Base-by-base conservation (phyloP, 495 filamentous ascomycete species). In the Neurospora sp. region DNA sequence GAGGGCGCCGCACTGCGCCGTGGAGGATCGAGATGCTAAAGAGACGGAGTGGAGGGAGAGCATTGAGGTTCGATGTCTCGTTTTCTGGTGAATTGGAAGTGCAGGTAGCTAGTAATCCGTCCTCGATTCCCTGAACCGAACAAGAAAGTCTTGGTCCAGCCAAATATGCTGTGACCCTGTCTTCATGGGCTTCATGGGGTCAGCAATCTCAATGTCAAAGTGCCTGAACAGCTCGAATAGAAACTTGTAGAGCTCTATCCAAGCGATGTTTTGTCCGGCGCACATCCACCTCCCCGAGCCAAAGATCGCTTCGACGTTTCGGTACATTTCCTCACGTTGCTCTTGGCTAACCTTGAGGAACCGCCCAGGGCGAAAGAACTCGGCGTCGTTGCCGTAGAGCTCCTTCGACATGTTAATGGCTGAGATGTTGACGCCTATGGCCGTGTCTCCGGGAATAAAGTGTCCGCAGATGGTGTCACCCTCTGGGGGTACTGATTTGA, bases 1-100 rank as follows among this genome's bases (percentile, higher is more conserved):
- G 10, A 85, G 92, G 73, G 85, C 88, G 70, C 90, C 90, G 69
- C 91, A 93, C 78, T 84, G 85, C 5, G 89, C 90, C 4, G 92
- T 93, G 82, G 81, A 80, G 24, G 85, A 91, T 81, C 82, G 86
- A 2, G 83, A 77, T 36, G 85, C 84, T 73, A 80, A 82, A 70
- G 86, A 86, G 70, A 78, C 79, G 69, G 75, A 81, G 5, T 72
- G 74, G 5, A 75, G 90, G 59, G 86, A 92, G 86, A 91, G 90
- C 80, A 90, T 92, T 76, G 90, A 92, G 80, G 84, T 91, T 3
- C 70, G 80, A 17, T 72, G 77, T 17, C 45, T 82, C 66, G 76
- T 81, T 21, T 81, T 82, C 71, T 82, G 79, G 54, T 75, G 31
- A 48, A 19, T 9, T 4, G 71, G 39, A 62, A 62, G 21, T 10